These are phyloP conservation scores for Xylaria digitata DNA, from an alignment of 2,329 filamentous ascomycete species.

Conservation along the genomic window DNA sequence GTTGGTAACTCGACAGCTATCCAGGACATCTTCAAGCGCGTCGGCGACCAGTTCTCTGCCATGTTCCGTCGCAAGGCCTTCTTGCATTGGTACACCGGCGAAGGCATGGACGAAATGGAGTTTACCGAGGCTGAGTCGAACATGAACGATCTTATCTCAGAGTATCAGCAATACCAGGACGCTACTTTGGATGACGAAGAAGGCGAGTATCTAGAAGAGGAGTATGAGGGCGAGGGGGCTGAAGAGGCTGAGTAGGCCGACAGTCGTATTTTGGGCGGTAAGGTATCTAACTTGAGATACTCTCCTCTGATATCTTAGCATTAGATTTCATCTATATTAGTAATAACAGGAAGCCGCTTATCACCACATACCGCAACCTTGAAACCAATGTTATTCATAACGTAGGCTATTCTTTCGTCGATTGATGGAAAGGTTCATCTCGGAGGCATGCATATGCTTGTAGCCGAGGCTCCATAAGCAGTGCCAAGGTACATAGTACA, in stretches of 20 bases:
- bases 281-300: too few species aligned
- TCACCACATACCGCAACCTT: too few species aligned
- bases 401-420: too few species aligned
- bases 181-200: conserved; percentile 90
- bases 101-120: conserved; percentile 99
- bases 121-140: conserved; percentile 99
- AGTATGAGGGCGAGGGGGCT: conserved; percentile 82
- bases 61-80: conserved; percentile 99
- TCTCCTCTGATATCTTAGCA: too few species aligned
- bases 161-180: conserved; percentile 99
- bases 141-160: conserved; percentile 99
- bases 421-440: too few species aligned
- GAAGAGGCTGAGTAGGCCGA: neutral
- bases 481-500: too few species aligned
- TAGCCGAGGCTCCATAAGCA: too few species aligned
- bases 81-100: conserved; percentile 99
- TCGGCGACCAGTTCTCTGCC: conserved; percentile 98
- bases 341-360: too few species aligned
- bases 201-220: conserved; percentile 71
- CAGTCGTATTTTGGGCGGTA: neutral
- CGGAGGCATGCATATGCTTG: too few species aligned
- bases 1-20: conserved; percentile 99
- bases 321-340: too few species aligned
- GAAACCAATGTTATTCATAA: too few species aligned
- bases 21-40: conserved; percentile 99